These are phyloP conservation scores for Ajuga chamaepitys DNA, from an alignment of 257 asterid genomes.

Conservation along the genomic window DNA sequence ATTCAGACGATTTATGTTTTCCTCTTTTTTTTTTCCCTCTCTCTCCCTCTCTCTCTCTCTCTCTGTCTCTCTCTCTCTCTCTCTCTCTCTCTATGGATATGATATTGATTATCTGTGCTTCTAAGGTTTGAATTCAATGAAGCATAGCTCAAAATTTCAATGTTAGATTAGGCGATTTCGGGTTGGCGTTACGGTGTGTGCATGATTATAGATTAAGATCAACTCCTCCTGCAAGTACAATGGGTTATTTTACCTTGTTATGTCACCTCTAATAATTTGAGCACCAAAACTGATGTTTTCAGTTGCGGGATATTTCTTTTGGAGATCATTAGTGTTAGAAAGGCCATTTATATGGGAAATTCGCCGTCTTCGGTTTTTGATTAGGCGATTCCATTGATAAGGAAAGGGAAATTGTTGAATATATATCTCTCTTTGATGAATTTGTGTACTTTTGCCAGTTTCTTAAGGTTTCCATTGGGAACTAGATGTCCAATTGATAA, in stretches of 20 bases:
- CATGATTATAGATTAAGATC: conserved; percentile 65
- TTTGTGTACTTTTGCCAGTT: too few relatives aligned
- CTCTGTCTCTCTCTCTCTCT: too few relatives aligned
- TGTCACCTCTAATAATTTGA: conserved; percentile 78
- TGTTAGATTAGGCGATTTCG: conserved; percentile 88
- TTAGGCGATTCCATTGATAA: conserved; percentile 89
- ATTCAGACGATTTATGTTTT: too few relatives aligned
- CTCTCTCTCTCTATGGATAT: too few relatives aligned
- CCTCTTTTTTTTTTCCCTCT: too few relatives aligned
- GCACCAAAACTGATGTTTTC: conserved; percentile 81
- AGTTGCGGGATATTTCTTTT: conserved; percentile 77
- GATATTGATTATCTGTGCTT: too few relatives aligned
- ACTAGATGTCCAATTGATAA: not conserved
- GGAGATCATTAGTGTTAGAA: conserved; percentile 88
- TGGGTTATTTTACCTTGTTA: conserved; percentile 94
- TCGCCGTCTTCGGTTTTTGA: conserved; percentile 84
- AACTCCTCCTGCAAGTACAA: conserved; percentile 96
- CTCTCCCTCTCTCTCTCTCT: too few relatives aligned
- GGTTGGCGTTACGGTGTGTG: conserved; percentile 69
- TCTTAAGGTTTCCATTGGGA: not conserved
- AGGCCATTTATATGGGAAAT: conserved; percentile 72
- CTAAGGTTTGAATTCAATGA: too few relatives aligned
- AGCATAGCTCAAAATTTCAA: too few relatives aligned
- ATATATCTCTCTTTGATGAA: conserved; percentile 15
- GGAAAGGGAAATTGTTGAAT: conserved; percentile 56